phyloP scores from a whole-genome alignment of 352 stramenopile genomes.

The Phytopythium aichiense region DNA sequence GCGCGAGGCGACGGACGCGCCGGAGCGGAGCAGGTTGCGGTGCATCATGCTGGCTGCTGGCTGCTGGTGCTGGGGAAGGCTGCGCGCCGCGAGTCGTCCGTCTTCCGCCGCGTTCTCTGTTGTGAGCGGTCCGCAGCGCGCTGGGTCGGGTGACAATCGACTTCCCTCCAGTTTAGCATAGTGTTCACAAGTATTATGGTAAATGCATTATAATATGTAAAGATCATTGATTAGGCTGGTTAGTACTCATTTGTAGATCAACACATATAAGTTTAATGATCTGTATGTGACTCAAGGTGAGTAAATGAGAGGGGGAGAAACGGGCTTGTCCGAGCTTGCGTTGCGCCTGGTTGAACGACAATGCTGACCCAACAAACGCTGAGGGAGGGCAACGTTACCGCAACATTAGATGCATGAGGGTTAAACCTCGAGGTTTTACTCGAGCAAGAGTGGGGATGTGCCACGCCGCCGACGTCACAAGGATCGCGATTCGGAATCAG shows the following conservation, averaged over 20 bases:
- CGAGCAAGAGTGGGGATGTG: not conserved
- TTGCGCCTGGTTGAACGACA: slow-evolving; percentile 1
- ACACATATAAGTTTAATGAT: too few species aligned
- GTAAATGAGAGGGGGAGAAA: not conserved
- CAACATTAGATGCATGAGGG: not conserved
- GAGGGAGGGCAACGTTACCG: not conserved
- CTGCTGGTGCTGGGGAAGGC: not conserved
- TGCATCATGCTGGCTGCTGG: slow-evolving; percentile 33
- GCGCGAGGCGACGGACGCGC: slow-evolving; percentile 26
- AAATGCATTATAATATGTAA: too few species aligned
- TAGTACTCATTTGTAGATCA: too few species aligned
- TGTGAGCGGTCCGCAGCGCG: slow-evolving; percentile 8
- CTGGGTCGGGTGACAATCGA: not conserved
- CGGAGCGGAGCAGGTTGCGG: slow-evolving; percentile 40
- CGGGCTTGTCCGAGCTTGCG: not conserved
- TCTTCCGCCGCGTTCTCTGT: slow-evolving; percentile 11
- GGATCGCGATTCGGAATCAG: not conserved
- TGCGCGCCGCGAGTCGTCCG: slow-evolving; percentile 9
- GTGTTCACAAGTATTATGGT: too few species aligned
- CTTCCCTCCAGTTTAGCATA: too few species aligned
- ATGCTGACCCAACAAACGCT: not conserved
- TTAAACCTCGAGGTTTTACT: slow-evolving; percentile 1
- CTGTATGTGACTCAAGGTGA: too few species aligned
- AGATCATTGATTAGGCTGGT: too few species aligned
- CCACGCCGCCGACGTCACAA: slow-evolving; percentile 1